phyloP scores from a whole-genome alignment of 345 rosid species.

The Populus nigra region DNA sequence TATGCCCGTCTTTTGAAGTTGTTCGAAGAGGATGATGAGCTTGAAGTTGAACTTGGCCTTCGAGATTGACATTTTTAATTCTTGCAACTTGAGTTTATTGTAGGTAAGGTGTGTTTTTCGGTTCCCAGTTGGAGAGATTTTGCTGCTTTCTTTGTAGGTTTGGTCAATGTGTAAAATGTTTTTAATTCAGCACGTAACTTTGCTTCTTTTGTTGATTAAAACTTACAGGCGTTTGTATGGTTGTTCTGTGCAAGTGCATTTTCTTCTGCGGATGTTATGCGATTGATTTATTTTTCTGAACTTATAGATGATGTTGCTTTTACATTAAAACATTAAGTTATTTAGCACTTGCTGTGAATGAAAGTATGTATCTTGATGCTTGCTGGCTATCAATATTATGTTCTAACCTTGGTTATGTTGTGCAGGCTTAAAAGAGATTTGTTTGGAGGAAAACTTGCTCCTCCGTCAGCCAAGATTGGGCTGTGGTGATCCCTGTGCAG shows the following conservation, averaged over 20 bases:
- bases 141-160: background rate
- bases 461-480: slow-evolving; percentile 10
- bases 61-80: slow-evolving; percentile 49
- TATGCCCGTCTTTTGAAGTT: slow-evolving; percentile 88
- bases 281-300: no score
- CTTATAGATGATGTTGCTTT: background rate
- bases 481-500: slow-evolving; percentile 14
- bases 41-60: slow-evolving; percentile 94
- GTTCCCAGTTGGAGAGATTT: background rate
- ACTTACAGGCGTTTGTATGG: background rate
- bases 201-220: background rate
- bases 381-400: background rate
- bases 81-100: slow-evolving; percentile 13
- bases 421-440: slow-evolving; percentile 26
- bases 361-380: background rate
- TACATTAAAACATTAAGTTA: background rate
- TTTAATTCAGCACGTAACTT: background rate
- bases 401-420: background rate
- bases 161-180: background rate
- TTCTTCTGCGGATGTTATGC: background rate
- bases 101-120: slow-evolving; percentile 30
- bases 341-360: background rate
- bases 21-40: slow-evolving; percentile 98
- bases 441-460: background rate
- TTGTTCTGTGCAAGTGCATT: background rate